Evolutionary conservation across 1,284 basidiomycete species (phyloP), one percentile per base, ranked within the genome.

Genomic region (Apiotrichum gamsii): DNA sequence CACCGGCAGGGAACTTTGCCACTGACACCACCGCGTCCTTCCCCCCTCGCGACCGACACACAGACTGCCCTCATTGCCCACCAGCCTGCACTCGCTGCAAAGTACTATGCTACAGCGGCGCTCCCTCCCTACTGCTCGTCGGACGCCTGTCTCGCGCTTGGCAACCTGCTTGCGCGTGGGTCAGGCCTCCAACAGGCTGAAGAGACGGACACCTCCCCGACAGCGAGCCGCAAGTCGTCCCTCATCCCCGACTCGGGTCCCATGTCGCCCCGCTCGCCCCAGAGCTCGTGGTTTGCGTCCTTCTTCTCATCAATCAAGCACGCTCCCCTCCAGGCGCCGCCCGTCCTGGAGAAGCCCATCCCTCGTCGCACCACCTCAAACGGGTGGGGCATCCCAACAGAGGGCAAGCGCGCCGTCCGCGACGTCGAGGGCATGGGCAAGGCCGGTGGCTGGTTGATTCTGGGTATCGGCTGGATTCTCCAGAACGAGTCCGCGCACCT

Each of bases 41-140:
- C n/a, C n/a, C n/a, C n/a, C n/a, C n/a, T n/a, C n/a, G n/a, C n/a
- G n/a, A n/a, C n/a, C n/a, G n/a, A n/a, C n/a, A n/a, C 19, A 23
- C 37, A 70, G 68, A 58, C 62, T 5, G 68, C 68, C 3, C 51
- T 70, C 13, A 67, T 70, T 21, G 57, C 60, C 4, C 66, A 70
- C 52, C 66, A 62, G 20, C 55, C 62, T 21, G 43, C 56, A 1
- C 47, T 67, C 15, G 68, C 68, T 18, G 59, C 61, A 9, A 54
- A 60, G 40, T 54, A 60, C 29, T 67, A 66, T 41, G 57, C 60
- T 10, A 56, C 54, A 8, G 68, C 68, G 5, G 65, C 66, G 11
- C 54, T 69, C 3, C 66, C 68, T 4, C 68, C 68, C 0, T 56
- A 61, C 42, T 47, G 58, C 2, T 69, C 66, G 0, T 38, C 65